phyloP scores from a whole-genome alignment of 164 flowering plant species.

The Aristolochia californica region DNA sequence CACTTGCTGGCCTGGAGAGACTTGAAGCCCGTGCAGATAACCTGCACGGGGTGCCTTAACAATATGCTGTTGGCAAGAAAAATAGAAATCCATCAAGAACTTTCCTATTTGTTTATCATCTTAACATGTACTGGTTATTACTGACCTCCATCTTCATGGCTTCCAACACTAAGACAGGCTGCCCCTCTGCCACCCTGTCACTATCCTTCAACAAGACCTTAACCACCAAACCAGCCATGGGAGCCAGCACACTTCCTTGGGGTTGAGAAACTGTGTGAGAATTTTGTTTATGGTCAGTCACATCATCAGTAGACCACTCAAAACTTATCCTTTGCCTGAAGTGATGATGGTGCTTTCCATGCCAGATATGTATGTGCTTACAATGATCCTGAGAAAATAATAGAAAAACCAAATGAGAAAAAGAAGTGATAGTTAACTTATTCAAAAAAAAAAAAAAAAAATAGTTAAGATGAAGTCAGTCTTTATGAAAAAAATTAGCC shows the following conservation, averaged over 20 bases:
- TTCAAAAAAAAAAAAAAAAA: no score
- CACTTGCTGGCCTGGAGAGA: constrained; percentile 70
- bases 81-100: constrained; percentile 2
- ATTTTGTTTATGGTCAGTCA: constrained; percentile 32
- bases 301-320: constrained; percentile 41
- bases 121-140: neutral
- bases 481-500: no score
- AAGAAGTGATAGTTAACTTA: no score
- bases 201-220: constrained; percentile 73
- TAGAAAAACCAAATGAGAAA: neutral
- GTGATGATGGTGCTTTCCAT: constrained; percentile 63
- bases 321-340: constrained; percentile 44
- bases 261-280: constrained; percentile 38
- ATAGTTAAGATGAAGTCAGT: neutral
- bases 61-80: constrained; percentile 44
- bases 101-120: neutral
- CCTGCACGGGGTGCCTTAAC: constrained; percentile 83
- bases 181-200: constrained; percentile 53
- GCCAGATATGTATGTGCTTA: constrained; percentile 77
- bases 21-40: constrained; percentile 47
- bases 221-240: constrained; percentile 96
- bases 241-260: constrained; percentile 76
- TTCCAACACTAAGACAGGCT: constrained; percentile 75
- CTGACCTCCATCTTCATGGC: constrained; percentile 99
- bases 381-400: constrained; percentile 34